Conservation (phyloP, 345 rosid species). For the Populus tremula region DNA sequence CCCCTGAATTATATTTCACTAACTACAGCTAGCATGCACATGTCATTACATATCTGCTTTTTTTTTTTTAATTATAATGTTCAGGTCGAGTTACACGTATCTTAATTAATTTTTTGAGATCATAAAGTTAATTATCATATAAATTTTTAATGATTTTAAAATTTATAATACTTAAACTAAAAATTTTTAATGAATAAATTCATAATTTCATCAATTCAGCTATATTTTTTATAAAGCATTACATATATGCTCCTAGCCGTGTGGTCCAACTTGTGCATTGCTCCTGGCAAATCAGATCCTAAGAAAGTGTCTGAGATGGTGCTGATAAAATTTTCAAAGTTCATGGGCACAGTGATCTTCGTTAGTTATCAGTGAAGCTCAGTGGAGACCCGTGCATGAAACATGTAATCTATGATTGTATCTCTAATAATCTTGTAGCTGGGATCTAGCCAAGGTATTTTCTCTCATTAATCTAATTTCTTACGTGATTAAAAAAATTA, state of each 20-base stretch:
- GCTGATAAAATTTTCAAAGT: neutral
- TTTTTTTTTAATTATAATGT: no score
- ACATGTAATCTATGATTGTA: no score
- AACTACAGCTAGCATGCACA: neutral
- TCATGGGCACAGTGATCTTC: neutral
- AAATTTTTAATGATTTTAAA: no score
- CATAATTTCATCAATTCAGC: no score
- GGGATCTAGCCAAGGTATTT: neutral
- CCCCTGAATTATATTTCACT: neutral
- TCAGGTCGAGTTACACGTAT: no score
- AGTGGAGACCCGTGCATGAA: neutral
- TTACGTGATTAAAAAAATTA: neutral
- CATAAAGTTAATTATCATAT: no score
- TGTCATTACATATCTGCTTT: neutral
- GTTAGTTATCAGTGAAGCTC: neutral
- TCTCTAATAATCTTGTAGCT: neutral
- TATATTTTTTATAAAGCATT: no score
- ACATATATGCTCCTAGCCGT: no score
- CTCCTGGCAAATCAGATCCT: neutral
- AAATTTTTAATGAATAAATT: rapidly evolving
- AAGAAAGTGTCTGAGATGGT: slow-evolving; percentile 2
- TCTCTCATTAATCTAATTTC: no score
- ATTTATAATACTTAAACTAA: no score
- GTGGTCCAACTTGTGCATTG: neutral
- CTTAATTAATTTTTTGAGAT: rapidly evolving